phyloP scores from a whole-genome alignment of 75 land plant genomes.

The Isoetes taiwanensis region DNA sequence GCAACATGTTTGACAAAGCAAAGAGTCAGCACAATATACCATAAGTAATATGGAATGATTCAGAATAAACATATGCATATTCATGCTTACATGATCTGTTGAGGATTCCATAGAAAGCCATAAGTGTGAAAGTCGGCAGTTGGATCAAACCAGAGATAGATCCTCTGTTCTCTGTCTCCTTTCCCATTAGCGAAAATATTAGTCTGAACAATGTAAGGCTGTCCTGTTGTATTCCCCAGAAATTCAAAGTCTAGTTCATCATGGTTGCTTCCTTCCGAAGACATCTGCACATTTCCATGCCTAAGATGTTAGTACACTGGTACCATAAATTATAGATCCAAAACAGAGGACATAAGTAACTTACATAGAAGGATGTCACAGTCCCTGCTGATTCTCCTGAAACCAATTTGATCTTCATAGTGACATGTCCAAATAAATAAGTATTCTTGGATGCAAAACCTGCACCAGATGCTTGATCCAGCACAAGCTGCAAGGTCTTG shows the following conservation, averaged over 20 bases:
- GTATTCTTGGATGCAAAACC: background rate
- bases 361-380: constrained; percentile 5
- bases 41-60: no score
- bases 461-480: background rate
- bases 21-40: background rate
- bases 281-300: background rate
- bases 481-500: background rate
- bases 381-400: background rate
- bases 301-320: background rate
- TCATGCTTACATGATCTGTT: constrained; percentile 7
- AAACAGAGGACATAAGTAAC: background rate
- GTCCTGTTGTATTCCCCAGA: background rate
- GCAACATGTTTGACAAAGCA: background rate
- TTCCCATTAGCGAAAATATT: constrained; percentile 4
- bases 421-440: background rate
- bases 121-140: constrained; percentile 9
- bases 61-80: background rate
- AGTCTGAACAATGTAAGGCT: constrained; percentile 7
- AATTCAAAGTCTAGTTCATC: constrained; percentile 4
- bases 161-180: background rate
- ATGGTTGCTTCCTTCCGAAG: background rate
- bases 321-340: background rate
- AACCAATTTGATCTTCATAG: background rate
- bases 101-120: background rate
- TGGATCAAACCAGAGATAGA: constrained; percentile 6